Conservation (phyloP, 2,329 filamentous ascomycete species). For the Fusarium brevicatenulatum region DNA sequence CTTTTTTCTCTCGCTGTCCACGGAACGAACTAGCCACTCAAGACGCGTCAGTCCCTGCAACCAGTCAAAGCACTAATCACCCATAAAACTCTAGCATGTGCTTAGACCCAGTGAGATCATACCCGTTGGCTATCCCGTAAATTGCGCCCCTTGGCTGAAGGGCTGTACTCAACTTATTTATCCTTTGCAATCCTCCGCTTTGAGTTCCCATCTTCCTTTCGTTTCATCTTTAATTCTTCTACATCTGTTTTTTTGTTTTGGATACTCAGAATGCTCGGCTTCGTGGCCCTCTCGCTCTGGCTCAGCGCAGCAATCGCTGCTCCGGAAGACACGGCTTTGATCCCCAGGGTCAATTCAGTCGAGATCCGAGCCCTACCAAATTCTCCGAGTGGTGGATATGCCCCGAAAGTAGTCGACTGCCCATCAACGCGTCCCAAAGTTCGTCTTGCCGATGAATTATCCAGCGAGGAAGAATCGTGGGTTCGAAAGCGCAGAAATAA, state of each 20-base stretch:
- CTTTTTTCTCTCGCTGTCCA: background rate
- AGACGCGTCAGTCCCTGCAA: background rate
- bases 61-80: background rate
- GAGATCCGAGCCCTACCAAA: constrained; percentile 10
- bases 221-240: background rate
- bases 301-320: background rate
- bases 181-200: background rate
- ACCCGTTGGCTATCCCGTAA: background rate
- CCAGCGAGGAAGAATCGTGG: constrained; percentile 78
- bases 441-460: constrained; percentile 70
- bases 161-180: background rate
- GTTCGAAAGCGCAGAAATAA: constrained; percentile 75
- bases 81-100: background rate
- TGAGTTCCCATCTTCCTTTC: background rate
- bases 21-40: background rate
- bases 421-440: constrained; percentile 74
- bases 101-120: background rate
- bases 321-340: constrained; percentile 1
- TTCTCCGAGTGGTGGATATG: constrained; percentile 60
- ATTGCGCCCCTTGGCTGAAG: background rate
- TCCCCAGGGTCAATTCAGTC: background rate
- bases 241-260: fast-evolving
- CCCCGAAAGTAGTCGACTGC: constrained; percentile 74
- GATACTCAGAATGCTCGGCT: background rate
- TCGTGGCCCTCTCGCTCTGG: background rate